These are phyloP conservation scores for Pseudogymnoascus sp. DNA, from an alignment of 2,329 filamentous ascomycete species.

Conservation along the genomic window DNA sequence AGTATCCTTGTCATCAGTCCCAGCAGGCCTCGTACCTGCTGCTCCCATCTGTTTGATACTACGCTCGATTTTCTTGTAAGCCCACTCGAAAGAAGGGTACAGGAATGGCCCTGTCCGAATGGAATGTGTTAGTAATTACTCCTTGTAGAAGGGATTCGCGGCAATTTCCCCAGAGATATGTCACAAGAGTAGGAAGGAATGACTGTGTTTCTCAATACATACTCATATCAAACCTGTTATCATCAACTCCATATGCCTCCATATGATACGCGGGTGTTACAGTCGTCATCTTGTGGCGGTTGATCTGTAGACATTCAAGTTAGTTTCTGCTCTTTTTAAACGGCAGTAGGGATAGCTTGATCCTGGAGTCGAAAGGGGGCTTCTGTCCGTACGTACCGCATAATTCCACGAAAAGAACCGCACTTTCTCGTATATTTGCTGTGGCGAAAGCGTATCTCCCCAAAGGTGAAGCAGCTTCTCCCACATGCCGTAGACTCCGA, in stretches of 20 bases:
- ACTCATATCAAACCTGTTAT: constrained; percentile 50
- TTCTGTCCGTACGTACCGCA: background rate
- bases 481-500: constrained; percentile 42
- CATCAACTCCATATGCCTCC: constrained; percentile 45
- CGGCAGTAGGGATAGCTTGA: background rate
- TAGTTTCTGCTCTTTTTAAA: background rate
- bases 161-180: background rate
- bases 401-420: constrained; percentile 31
- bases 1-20: constrained; percentile 6
- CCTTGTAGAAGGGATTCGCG: background rate
- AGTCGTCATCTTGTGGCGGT: constrained; percentile 54
- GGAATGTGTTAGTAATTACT: background rate
- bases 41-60: constrained; percentile 37
- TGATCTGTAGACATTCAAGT: constrained; percentile 41
- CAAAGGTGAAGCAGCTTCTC: constrained; percentile 40
- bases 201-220: constrained; percentile 37
- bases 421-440: constrained; percentile 31
- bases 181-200: background rate
- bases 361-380: background rate
- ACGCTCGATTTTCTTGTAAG: constrained; percentile 38
- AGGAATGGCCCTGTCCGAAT: constrained; percentile 40
- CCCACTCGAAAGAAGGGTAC: constrained; percentile 36
- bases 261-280: constrained; percentile 36
- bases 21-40: constrained; percentile 14
- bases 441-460: constrained; percentile 25